Conservation (phyloP, 129 eudicot species). For the Pittosporum tobira region DNA sequence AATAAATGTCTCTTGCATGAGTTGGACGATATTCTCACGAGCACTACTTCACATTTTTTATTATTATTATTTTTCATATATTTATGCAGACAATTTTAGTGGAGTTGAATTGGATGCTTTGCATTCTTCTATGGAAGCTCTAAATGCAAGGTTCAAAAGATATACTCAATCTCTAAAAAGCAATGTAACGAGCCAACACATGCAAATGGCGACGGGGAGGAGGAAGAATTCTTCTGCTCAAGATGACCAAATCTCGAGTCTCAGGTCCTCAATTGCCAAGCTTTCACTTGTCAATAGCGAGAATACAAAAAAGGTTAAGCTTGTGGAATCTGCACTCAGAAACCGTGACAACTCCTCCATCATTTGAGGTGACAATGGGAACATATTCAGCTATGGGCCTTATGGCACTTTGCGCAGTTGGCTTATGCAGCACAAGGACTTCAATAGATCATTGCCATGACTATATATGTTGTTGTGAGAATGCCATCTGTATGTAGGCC, state of each 20-base stretch:
- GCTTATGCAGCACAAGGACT: neutral
- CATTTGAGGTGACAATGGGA: slow-evolving; percentile 15
- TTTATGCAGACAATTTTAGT: slow-evolving; percentile 65
- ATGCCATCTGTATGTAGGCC: too few relatives aligned
- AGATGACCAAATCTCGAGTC: slow-evolving; percentile 62
- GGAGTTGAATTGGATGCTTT: slow-evolving; percentile 86
- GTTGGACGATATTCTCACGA: neutral
- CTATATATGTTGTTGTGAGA: too few relatives aligned
- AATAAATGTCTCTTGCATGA: neutral
- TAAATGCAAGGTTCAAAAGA: slow-evolving; percentile 68
- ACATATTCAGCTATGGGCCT: neutral
- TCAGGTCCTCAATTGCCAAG: slow-evolving; percentile 56
- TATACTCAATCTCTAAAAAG: slow-evolving; percentile 32
- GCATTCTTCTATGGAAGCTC: slow-evolving; percentile 63
- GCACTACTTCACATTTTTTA: neutral
- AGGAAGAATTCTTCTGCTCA: slow-evolving; percentile 28
- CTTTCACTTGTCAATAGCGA: slow-evolving; percentile 86
- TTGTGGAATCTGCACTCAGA: slow-evolving; percentile 71
- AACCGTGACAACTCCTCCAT: slow-evolving; percentile 26
- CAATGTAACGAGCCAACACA: slow-evolving; percentile 29
- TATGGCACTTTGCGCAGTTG: neutral
- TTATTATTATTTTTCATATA: too few relatives aligned
- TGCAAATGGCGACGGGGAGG: slow-evolving; percentile 22
- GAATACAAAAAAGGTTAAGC: slow-evolving; percentile 62
- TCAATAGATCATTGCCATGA: neutral